Conservation (phyloP, 2,329 filamentous ascomycete genomes). For the Colletotrichum zoysiae region DNA sequence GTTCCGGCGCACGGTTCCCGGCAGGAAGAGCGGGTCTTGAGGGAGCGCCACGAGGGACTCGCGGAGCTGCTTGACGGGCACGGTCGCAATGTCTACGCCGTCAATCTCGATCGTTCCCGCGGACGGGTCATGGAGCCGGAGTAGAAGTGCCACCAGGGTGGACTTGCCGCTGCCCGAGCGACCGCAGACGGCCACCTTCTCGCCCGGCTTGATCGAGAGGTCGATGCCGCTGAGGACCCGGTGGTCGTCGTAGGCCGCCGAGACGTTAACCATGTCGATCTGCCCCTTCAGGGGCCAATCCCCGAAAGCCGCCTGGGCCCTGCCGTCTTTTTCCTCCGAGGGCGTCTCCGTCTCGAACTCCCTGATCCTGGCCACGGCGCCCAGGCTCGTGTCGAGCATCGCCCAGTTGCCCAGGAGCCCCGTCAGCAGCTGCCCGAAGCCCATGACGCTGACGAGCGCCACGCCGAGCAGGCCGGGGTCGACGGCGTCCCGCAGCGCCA, state of each 20-base stretch:
- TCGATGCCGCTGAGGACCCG: conserved; percentile 48
- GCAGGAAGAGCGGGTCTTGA: conserved; percentile 65
- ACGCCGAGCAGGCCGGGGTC: conserved; percentile 44
- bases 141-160: conserved; percentile 56
- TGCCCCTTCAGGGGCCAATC: background rate
- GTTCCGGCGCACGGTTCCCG: conserved; percentile 62
- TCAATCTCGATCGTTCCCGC: conserved; percentile 60
- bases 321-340: conserved; percentile 38
- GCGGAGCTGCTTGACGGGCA: conserved; percentile 45
- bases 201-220: conserved; percentile 49
- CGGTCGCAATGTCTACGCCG: conserved; percentile 51
- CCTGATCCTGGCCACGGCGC: conserved; percentile 47
- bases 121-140: conserved; percentile 61
- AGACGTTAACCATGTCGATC: background rate
- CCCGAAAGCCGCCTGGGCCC: background rate
- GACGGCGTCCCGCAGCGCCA: conserved; percentile 45
- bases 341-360: conserved; percentile 46
- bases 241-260: conserved; percentile 25
- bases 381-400: conserved; percentile 48
- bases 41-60: conserved; percentile 58
- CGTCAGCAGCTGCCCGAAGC: conserved; percentile 50
- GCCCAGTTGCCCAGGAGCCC: conserved; percentile 52
- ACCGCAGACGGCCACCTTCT: conserved; percentile 59
- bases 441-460: conserved; percentile 49
- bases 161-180: conserved; percentile 55